phyloP scores from a whole-genome alignment of 768 basidiomycete genomes.

The Cantharellus cinnabarinus region DNA sequence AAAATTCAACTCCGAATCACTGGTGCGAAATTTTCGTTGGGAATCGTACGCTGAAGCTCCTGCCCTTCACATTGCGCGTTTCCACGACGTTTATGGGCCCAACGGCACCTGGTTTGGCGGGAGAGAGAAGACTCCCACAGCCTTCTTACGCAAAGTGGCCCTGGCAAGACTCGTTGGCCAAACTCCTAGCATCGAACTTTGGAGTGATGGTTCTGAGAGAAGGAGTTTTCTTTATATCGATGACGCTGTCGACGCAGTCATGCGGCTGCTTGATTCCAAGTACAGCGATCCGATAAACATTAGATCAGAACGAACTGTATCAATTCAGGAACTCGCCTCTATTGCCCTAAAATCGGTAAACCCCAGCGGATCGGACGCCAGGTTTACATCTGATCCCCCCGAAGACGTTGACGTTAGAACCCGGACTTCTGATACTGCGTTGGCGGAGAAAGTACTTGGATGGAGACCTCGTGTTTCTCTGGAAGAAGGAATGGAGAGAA shows the following conservation, averaged over 20 bases:
- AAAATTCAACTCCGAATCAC: conserved; percentile 30
- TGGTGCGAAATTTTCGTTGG: conserved; percentile 9
- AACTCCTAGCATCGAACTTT: conserved; percentile 25
- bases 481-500: conserved; percentile 27
- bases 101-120: conserved; percentile 33
- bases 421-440: conserved; percentile 31
- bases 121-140: conserved; percentile 37
- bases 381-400: no score
- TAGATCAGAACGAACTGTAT: conserved; percentile 26
- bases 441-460: conserved; percentile 15
- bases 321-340: conserved; percentile 24
- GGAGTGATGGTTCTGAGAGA: conserved; percentile 35
- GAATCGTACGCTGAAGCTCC: no score
- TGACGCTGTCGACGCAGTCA: conserved; percentile 32
- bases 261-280: conserved; percentile 25
- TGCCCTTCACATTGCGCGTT: conserved; percentile 28
- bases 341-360: conserved; percentile 18
- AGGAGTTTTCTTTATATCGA: conserved; percentile 37
- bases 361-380: conserved; percentile 14
- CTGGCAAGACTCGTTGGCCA: conserved; percentile 17
- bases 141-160: conserved; percentile 31
- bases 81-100: conserved; percentile 41
- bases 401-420: conserved; percentile 21
- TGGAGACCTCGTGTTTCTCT: conserved; percentile 27
- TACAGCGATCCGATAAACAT: conserved; percentile 26